Evolutionary conservation across 805 yeast species (phyloP).

Genomic region (Metschnikowia borealis): DNA sequence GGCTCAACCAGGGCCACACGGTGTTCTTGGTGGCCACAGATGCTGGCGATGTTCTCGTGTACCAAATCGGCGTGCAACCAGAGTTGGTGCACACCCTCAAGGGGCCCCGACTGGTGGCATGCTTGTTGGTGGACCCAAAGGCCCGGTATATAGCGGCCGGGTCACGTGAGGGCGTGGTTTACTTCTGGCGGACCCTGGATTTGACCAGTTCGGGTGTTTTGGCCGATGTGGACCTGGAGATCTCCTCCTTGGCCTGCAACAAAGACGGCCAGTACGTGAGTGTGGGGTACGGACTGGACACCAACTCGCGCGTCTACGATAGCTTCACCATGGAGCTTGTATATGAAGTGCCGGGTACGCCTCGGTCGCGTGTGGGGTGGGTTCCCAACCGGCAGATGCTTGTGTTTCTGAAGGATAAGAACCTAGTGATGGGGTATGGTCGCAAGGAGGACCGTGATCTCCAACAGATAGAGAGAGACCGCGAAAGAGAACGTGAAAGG

Average conservation of each 20-base stretch:
- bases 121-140: slow-evolving; percentile 47
- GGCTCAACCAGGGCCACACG: slow-evolving; percentile 43
- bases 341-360: slow-evolving; percentile 21
- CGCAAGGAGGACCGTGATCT: background rate
- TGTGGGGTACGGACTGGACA: slow-evolving; percentile 40
- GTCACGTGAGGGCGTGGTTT: slow-evolving; percentile 53
- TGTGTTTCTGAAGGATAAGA: slow-evolving; percentile 28
- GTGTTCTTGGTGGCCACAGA: slow-evolving; percentile 39
- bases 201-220: slow-evolving; percentile 36
- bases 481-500: background rate
- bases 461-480: background rate
- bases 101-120: slow-evolving; percentile 49
- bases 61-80: slow-evolving; percentile 10
- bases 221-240: slow-evolving; percentile 40
- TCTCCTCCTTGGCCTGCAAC: slow-evolving; percentile 36
- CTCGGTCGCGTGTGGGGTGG: slow-evolving; percentile 24
- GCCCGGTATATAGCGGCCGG: slow-evolving; percentile 53
- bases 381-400: slow-evolving; percentile 31
- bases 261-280: slow-evolving; percentile 46
- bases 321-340: slow-evolving; percentile 25
- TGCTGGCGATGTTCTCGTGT: slow-evolving; percentile 41
- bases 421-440: slow-evolving; percentile 22
- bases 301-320: slow-evolving; percentile 40
- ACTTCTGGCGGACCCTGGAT: slow-evolving; percentile 44
- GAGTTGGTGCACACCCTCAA: slow-evolving; percentile 17